phyloP scores from a whole-genome alignment of 2,329 filamentous ascomycete species.

The Diaporthe sp. region DNA sequence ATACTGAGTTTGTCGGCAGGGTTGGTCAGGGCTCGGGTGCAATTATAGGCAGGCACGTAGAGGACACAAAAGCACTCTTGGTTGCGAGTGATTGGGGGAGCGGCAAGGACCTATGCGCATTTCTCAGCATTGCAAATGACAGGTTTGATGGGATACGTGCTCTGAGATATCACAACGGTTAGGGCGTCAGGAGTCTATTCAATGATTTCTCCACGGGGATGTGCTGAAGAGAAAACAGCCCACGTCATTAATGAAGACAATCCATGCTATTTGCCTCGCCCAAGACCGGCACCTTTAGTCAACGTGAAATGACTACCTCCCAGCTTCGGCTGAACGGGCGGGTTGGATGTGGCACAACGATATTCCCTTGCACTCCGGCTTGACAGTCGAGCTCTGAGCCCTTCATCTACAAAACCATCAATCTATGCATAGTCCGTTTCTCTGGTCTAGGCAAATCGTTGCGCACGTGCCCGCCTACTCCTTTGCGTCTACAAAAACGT shows the following conservation, averaged over 20 bases:
- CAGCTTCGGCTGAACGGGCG: not conserved
- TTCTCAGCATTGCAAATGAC: constrained; percentile 6
- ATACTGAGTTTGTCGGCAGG: not conserved
- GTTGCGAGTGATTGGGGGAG: not conserved
- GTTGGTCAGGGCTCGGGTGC: not conserved
- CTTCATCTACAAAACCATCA: constrained; percentile 16
- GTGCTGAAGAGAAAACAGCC: constrained; percentile 21
- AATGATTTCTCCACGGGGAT: constrained; percentile 23
- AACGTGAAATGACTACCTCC: not conserved
- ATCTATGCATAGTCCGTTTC: not conserved
- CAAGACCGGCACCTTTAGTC: not conserved
- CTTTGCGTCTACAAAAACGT: constrained; percentile 53
- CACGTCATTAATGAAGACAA: constrained; percentile 24
- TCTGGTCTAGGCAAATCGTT: not conserved
- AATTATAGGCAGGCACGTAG: not conserved
- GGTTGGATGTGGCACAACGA: not conserved
- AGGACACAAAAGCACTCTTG: not conserved
- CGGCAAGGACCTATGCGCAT: not conserved
- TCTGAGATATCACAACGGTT: constrained; percentile 23
- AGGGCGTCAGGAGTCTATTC: constrained; percentile 28
- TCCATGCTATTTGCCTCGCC: not conserved
- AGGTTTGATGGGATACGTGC: not conserved
- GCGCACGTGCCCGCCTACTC: constrained; percentile 36
- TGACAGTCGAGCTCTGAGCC: not conserved
- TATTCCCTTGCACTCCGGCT: not conserved